phyloP scores from a whole-genome alignment of 805 yeast genomes.

The Pichia heedii region DNA sequence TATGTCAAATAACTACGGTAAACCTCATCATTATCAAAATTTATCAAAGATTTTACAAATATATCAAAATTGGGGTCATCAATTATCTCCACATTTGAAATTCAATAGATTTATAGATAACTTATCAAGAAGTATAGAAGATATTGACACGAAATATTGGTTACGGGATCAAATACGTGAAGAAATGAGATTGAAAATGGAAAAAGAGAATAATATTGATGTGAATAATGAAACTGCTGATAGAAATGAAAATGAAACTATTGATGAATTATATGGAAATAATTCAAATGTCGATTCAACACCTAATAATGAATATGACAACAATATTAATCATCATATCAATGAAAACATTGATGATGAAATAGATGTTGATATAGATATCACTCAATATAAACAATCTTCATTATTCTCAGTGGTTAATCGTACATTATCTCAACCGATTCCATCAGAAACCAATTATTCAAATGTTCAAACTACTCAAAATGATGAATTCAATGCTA shows the following conservation, averaged over 20 bases:
- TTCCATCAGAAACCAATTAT: not conserved
- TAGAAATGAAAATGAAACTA: slow-evolving; percentile 3
- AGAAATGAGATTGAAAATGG: slow-evolving; percentile 24
- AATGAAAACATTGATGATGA: not conserved
- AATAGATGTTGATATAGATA: slow-evolving; percentile 1
- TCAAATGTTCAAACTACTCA: not conserved
- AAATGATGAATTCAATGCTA: not conserved
- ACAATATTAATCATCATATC: not conserved
- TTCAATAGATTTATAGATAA: slow-evolving; percentile 60
- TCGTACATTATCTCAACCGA: slow-evolving; percentile 11
- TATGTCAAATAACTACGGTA: slow-evolving; percentile 12
- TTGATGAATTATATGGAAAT: slow-evolving; percentile 13
- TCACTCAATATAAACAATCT: slow-evolving; percentile 3
- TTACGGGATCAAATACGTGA: slow-evolving; percentile 31
- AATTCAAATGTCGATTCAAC: not conserved
- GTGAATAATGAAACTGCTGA: not conserved
- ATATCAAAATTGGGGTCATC: slow-evolving; percentile 72
- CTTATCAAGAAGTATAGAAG: slow-evolving; percentile 40
- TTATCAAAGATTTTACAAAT: slow-evolving; percentile 40
- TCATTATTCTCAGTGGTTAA: slow-evolving; percentile 9
- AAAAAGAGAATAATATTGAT: not conserved
- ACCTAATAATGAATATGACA: not conserved
- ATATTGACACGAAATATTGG: slow-evolving; percentile 32
- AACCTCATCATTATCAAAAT: slow-evolving; percentile 38
- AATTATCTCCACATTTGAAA: slow-evolving; percentile 69